Percentiles rank a stretch among this genome's conserved stretches.
Conservation (phyloP, 768 basidiomycete species). For the Trametes punicea region DNA sequence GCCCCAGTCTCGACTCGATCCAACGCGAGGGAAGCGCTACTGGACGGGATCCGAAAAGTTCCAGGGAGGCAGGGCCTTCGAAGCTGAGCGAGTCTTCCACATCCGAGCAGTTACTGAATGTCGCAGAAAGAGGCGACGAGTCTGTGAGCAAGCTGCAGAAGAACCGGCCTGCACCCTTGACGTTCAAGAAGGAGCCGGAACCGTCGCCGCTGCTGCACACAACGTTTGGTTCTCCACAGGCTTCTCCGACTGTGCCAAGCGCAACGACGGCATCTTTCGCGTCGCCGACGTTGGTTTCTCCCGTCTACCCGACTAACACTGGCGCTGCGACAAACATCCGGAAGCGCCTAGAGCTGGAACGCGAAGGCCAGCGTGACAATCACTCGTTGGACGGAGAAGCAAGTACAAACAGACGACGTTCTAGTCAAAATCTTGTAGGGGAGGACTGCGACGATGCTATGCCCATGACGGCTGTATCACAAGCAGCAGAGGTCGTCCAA, state of each 20-base stretch:
- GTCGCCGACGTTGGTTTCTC: conserved; percentile 17
- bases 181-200: conserved; percentile 11
- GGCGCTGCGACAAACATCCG: conserved; percentile 39
- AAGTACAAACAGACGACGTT: conserved; percentile 9
- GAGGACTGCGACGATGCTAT: conserved; percentile 40
- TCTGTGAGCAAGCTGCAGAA: conserved; percentile 12
- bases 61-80: conserved; percentile 5
- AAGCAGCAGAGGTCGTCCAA: conserved; percentile 11
- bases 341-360: conserved; percentile 35
- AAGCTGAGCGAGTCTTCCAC: conserved; percentile 5
- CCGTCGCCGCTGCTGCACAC: conserved; percentile 41
- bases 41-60: conserved; percentile 1
- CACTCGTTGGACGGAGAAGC: background rate
- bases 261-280: conserved; percentile 20
- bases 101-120: background rate
- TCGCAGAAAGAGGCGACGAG: background rate
- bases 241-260: conserved; percentile 23
- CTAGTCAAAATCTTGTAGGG: conserved; percentile 38
- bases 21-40: background rate
- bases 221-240: conserved; percentile 39
- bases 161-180: conserved; percentile 33
- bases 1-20: conserved; percentile 22
- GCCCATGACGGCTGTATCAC: conserved; percentile 10
- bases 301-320: conserved; percentile 23
- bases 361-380: background rate